Base-by-base conservation (phyloP, 352 stramenopile species). In the Pythium pyrilobum region DNA sequence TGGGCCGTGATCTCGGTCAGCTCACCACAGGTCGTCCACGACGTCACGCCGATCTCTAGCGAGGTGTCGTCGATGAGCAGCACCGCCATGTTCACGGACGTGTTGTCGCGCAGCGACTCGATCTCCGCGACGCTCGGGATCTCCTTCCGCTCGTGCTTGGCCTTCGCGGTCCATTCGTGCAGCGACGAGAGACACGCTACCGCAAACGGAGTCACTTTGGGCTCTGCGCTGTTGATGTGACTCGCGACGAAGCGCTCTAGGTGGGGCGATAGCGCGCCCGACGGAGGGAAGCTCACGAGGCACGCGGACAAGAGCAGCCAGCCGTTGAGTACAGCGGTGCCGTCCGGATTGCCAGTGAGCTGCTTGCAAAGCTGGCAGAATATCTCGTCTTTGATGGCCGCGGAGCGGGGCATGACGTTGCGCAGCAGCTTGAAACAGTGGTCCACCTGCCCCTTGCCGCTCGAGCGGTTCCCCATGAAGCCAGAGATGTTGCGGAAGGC, bases 301-400 rank as follows among this genome's bases (percentile, higher is more conserved):
- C 71, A 85, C 20, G 80, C 68, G 13, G 73, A 75, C 23, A 93
- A 53, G 10, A 93, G 69, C 52, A 90, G 54, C 80, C 80, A 93
- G 4, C 78, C 82, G 40, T 82, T 82, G 33, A 85, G 34, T 4
- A 69, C 60, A 25, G 74, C 76, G 43, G 79, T 81, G 15, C 62
- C 73, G 52, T 79, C 67, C 1, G 76, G 78, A 29, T 91, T 93
- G 2, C 56, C 54, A 36, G 71, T 89, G 25, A 87, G 71, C 28
- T 91, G 80, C 49, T 93, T 93, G 69, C 73, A 79, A 5, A 93
- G 56, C 60, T 93, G 82, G 40, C 78, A 89, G 65, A 85, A 93
- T 11, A 88, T 72, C 63, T 93, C 82, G 56, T 93, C 75, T 42
- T 87, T 81, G 34, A 93, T 66, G 41, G 72, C 64, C 3, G 73